Conservation (phyloP, 1,284 basidiomycete genomes). For the Austroboletus novae-zelandiae region DNA sequence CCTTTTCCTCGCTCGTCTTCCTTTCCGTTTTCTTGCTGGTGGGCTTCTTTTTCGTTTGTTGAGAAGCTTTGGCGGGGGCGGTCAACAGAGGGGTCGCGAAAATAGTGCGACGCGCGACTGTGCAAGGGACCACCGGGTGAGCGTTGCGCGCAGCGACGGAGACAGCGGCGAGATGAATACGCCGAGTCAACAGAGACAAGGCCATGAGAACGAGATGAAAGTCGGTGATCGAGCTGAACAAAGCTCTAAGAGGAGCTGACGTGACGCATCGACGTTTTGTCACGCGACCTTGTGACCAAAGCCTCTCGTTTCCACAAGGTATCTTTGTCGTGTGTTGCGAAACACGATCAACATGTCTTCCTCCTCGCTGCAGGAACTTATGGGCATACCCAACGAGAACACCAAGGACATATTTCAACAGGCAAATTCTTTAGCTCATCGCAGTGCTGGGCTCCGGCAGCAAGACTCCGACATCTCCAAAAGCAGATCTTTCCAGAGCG, state of each 20-base stretch:
- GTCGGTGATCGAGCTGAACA: no score
- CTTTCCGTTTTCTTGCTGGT: neutral
- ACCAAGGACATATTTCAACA: no score
- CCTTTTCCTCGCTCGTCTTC: neutral
- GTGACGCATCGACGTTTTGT: no score
- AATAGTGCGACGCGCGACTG: slow-evolving; percentile 25
- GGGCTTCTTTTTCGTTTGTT: neutral
- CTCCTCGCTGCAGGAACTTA: no score
- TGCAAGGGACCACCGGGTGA: neutral
- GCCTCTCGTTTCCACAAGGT: no score
- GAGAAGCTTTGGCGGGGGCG: neutral
- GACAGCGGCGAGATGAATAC: neutral
- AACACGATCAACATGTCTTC: slow-evolving; percentile 39
- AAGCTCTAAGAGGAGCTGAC: no score
- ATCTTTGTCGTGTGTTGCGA: slow-evolving; percentile 52
- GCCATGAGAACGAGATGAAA: no score
- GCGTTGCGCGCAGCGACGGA: slow-evolving; percentile 2
- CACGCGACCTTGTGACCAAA: no score
- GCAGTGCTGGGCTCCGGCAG: slow-evolving; percentile 36
- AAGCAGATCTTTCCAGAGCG: slow-evolving; percentile 73
- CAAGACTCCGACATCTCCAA: slow-evolving; percentile 60
- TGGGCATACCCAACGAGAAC: no score
- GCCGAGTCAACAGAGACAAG: slow-evolving; percentile 13
- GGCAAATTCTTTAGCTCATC: no score
- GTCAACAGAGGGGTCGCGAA: slow-evolving; percentile 20